Percentiles rank a stretch among this genome's conserved stretches.
Evolutionary conservation across 1,139 yeast genomes (phyloP).

Genomic region (Candida buenavistaensis): DNA sequence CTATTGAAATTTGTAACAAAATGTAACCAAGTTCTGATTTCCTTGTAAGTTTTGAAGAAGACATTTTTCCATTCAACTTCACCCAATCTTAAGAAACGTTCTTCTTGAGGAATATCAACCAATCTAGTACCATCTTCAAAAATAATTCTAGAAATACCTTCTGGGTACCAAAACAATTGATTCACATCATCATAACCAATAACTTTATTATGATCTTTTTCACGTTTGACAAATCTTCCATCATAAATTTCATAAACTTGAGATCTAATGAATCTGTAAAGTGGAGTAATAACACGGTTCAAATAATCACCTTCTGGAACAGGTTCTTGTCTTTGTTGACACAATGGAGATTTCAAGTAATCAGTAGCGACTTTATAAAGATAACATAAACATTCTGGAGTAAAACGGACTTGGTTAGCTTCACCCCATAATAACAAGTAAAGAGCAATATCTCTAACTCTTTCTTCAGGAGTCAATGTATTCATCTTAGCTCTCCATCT

Average conservation of each 20-base stretch:
- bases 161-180: constrained; percentile 99
- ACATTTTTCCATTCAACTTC: constrained; percentile 92
- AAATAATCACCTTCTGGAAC: constrained; percentile 96
- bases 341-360: constrained; percentile 81
- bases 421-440: constrained; percentile 97
- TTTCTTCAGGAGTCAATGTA: constrained; percentile 57
- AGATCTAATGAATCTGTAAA: constrained; percentile 86
- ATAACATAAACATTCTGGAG: constrained; percentile 91
- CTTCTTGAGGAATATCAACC: constrained; percentile 86
- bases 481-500: constrained; percentile 55
- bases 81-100: constrained; percentile 86
- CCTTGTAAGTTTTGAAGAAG: constrained; percentile 94
- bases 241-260: constrained; percentile 94
- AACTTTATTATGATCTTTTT: constrained; percentile 89
- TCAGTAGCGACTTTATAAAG: constrained; percentile 92
- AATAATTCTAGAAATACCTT: constrained; percentile 91
- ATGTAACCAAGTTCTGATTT: constrained; percentile 98
- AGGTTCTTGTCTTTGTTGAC: constrained; percentile 87
- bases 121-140: constrained; percentile 90
- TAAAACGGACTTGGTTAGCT: constrained; percentile 94
- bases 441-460: constrained; percentile 87
- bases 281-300: constrained; percentile 88
- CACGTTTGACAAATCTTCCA: constrained; percentile 96
- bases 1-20: constrained; percentile 93
- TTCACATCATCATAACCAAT: constrained; percentile 98